Evolutionary conservation across 192 early-diverging fungal species (phyloP).

Genomic region (Phlyctochytrium bullatum): DNA sequence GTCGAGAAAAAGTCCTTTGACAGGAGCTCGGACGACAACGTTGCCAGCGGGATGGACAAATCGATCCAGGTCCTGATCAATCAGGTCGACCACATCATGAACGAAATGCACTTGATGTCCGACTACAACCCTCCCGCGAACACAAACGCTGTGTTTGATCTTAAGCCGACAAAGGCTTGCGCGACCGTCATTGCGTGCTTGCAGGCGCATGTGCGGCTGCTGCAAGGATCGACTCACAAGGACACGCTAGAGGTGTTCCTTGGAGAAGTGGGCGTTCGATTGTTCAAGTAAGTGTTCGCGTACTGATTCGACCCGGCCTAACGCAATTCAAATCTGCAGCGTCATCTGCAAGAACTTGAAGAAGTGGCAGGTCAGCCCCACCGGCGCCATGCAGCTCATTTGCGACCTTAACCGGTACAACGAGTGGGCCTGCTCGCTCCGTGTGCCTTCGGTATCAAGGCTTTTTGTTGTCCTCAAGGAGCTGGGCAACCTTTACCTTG

Average conservation of each 20-base stretch:
- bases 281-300: slow-evolving; percentile 88
- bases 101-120: slow-evolving; percentile 60
- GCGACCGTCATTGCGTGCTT: slow-evolving; percentile 72
- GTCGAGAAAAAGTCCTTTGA: slow-evolving; percentile 92
- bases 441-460: slow-evolving; percentile 62
- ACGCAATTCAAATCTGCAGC: no score
- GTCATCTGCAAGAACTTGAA: slow-evolving; percentile 83
- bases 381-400: slow-evolving; percentile 84
- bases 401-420: slow-evolving; percentile 77
- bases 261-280: slow-evolving; percentile 79
- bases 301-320: no score
- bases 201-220: slow-evolving; percentile 67
- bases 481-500: slow-evolving; percentile 78
- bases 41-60: slow-evolving; percentile 90
- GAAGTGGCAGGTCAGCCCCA: slow-evolving; percentile 71
- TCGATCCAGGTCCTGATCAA: slow-evolving; percentile 81
- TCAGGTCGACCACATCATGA: slow-evolving; percentile 80
- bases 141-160: slow-evolving; percentile 47
- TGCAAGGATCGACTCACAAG: slow-evolving; percentile 77
- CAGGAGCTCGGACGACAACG: slow-evolving; percentile 80
- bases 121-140: slow-evolving; percentile 77
- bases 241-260: slow-evolving; percentile 87
- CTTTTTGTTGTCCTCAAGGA: slow-evolving; percentile 78
- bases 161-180: slow-evolving; percentile 82
- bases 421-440: slow-evolving; percentile 63